Evolutionary conservation across 768 basidiomycete species (phyloP), one percentile per base, ranked within the genome.

Genomic region (Amanita polypyramis): DNA sequence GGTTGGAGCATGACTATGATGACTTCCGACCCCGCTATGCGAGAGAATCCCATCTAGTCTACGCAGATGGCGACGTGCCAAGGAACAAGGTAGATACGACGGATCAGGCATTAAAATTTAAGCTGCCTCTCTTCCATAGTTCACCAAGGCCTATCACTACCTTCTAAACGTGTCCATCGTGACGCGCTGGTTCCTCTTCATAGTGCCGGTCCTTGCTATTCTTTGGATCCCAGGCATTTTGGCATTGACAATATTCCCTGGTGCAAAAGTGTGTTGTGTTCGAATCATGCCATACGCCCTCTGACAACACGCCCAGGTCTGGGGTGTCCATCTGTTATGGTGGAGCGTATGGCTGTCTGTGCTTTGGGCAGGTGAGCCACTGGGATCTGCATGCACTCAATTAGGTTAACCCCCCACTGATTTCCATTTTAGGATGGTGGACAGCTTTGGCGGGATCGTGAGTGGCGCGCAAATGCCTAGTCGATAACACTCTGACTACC

Each of bases 291-390:
- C 29, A 27, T 45, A 25, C 23, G 41, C 29, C 51, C 6, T 37
- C 49, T 21, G 19, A 20, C 27, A 42, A 37, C 23, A 23, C 20
- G 12, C 15, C 9, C 49, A 79, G 74, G 64, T 82, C 9, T 83
- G 79, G 77, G 71, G 72, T 27, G 72, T 82, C 8, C 66, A 67
- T 47, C 62, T 85, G 39, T 45, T 85, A 5, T 88, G 79, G 77
- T 92, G 87, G 87, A 85, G 82, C 50, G 80, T 90, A 49, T 95
- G 89, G 88, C 65, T 92, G 23, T 76, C 73, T 33, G 77, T 93
- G 27, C 66, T 77, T 4, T 95, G 91, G 91, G 77, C 63, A 59
- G 85, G 83, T 80, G 55, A 38, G 70, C 60, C 5, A n/a, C n/a
- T n/a, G n/a, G n/a, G n/a, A n/a, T n/a, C n/a, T n/a, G 29, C 23